Conservation (phyloP, 257 asterid genomes). For the Anisodus tanguticus region DNA sequence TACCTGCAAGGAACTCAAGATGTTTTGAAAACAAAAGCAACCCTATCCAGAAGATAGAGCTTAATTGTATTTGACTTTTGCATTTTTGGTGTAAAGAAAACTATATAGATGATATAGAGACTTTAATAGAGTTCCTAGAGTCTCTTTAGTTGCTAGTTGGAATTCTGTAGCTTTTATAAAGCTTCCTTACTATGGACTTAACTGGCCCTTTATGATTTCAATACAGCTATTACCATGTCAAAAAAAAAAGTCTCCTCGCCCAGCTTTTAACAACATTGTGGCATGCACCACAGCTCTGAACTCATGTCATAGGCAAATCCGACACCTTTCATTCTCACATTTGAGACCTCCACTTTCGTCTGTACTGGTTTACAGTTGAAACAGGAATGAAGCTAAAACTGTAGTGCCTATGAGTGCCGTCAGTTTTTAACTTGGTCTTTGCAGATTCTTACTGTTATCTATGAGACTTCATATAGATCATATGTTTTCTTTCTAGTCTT, state of each 20-base stretch:
- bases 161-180: too few relatives aligned
- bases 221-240: too few relatives aligned
- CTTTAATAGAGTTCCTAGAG: too few relatives aligned
- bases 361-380: neutral
- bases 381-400: neutral
- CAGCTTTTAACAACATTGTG: neutral
- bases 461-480: neutral
- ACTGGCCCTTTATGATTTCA: too few relatives aligned
- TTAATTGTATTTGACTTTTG: neutral
- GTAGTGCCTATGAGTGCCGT: neutral
- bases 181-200: too few relatives aligned
- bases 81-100: neutral
- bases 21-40: neutral
- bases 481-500: constrained; percentile 12
- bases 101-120: too few relatives aligned
- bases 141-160: too few relatives aligned
- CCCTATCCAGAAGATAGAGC: too few relatives aligned
- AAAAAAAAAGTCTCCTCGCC: neutral
- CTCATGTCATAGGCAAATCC: constrained; percentile 7
- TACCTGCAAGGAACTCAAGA: neutral
- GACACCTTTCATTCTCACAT: neutral
- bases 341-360: neutral
- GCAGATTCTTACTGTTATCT: neutral
- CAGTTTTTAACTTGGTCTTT: neutral
- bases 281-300: neutral